Conservation (phyloP, 371 early-diverging fungal genomes). For the Mortierella sp. region DNA sequence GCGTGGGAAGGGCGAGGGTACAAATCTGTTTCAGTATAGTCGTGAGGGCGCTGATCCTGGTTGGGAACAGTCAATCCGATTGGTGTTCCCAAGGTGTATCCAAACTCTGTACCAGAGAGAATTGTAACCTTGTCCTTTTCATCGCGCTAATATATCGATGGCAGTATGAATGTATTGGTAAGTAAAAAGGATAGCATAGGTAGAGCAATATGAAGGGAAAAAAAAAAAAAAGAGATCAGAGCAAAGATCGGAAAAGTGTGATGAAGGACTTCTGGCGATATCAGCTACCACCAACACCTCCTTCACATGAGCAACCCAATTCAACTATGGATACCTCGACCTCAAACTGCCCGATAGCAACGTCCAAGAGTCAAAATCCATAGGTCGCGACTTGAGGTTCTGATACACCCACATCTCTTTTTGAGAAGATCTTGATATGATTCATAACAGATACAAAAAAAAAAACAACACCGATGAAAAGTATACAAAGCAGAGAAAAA, state of each 20-base stretch:
- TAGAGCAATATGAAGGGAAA: not conserved
- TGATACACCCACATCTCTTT: too few species aligned
- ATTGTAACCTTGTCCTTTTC: conserved; percentile 94
- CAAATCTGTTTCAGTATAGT: conserved; percentile 94
- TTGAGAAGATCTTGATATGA: too few species aligned
- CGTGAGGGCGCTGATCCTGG: conserved; percentile 95
- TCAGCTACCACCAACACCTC: too few species aligned
- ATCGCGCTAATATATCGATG: conserved; percentile 74
- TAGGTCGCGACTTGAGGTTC: too few species aligned
- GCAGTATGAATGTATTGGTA: not conserved
- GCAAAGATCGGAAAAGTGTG: not conserved
- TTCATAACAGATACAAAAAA: too few species aligned
- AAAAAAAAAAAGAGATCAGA: not conserved
- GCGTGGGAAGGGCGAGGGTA: conserved; percentile 97
- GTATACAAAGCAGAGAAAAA: not conserved
- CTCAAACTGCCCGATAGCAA: too few species aligned
- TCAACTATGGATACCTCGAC: too few species aligned
- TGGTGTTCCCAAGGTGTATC: conserved; percentile 95
- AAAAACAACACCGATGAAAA: not conserved
- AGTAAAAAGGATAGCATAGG: not conserved
- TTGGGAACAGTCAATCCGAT: conserved; percentile 94
- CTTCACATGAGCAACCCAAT: too few species aligned
- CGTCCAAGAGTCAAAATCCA: too few species aligned
- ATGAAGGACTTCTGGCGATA: too few species aligned
- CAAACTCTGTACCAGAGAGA: conserved; percentile 94